Evolutionary conservation across 164 flowering plant genomes (phyloP).

Genomic region (Tetracentron sinense): DNA sequence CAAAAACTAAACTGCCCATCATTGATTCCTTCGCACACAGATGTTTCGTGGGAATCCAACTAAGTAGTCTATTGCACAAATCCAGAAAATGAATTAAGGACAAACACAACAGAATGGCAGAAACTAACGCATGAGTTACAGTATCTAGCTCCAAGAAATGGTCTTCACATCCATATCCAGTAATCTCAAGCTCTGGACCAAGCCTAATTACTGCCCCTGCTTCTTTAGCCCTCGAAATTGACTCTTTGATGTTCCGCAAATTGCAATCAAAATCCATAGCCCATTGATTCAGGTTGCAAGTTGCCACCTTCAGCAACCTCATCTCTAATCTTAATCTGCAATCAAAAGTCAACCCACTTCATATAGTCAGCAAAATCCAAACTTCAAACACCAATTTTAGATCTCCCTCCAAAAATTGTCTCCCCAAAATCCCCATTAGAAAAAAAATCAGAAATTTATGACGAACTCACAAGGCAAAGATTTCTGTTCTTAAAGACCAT

Average conservation of each 20-base stretch:
- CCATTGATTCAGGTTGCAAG: conserved; percentile 98
- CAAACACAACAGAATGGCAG: background rate
- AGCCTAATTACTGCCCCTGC: conserved; percentile 85
- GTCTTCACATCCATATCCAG: conserved; percentile 97
- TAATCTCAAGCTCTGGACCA: conserved; percentile 97
- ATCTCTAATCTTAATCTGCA: conserved; percentile 27
- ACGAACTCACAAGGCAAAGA: no score
- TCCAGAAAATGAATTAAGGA: background rate
- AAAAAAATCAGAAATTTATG: no score
- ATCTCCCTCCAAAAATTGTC: no score
- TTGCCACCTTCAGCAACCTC: conserved; percentile 94
- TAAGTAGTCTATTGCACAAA: background rate
- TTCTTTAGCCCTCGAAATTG: conserved; percentile 62
- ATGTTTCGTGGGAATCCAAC: background rate
- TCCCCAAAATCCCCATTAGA: no score
- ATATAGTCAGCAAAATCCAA: no score
- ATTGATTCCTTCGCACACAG: background rate
- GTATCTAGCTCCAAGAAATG: conserved; percentile 97
- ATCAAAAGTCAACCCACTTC: background rate
- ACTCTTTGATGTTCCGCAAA: conserved; percentile 73
- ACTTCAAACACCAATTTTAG: no score
- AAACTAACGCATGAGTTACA: conserved; percentile 69
- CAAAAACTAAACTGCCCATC: background rate
- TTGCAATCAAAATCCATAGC: conserved; percentile 96
- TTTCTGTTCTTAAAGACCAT: no score